Conservation (phyloP, 257 asterid genomes). For the Solanum stenotomum region DNA sequence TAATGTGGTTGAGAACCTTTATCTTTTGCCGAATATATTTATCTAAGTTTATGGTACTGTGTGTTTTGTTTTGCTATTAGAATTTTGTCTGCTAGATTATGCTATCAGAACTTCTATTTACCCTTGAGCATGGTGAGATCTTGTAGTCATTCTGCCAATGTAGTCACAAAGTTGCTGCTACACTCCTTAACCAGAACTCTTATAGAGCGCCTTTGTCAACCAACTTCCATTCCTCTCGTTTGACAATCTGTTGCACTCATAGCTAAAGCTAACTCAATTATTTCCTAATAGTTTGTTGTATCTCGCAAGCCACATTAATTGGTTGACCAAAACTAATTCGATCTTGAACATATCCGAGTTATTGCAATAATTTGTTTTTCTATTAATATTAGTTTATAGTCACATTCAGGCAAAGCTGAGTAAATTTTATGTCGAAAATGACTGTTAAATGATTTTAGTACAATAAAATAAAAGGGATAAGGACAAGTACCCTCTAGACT, state of each 20-base stretch:
- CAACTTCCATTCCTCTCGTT: not conserved
- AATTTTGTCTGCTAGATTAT: too few species aligned
- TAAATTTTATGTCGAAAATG: not conserved
- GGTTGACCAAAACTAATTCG: not conserved
- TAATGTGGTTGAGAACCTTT: not conserved
- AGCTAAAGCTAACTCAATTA: not conserved
- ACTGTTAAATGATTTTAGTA: not conserved
- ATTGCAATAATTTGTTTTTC: not conserved
- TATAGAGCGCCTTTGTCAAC: not conserved
- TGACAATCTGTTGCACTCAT: not conserved
- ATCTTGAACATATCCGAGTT: not conserved
- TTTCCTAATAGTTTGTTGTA: not conserved
- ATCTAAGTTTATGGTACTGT: not conserved
- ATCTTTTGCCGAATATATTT: not conserved
- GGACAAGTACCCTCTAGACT: too few species aligned
- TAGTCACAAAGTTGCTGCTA: not conserved
- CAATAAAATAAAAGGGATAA: too few species aligned
- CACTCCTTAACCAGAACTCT: not conserved
- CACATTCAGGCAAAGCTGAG: not conserved
- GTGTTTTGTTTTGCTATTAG: not conserved
- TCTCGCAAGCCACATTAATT: not conserved
- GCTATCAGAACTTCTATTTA: too few species aligned
- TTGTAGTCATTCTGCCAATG: not conserved
- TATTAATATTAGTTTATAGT: too few species aligned
- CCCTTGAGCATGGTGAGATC: too few species aligned